phyloP scores from a whole-genome alignment of 352 stramenopile species.

The Lagenidium giganteum region DNA sequence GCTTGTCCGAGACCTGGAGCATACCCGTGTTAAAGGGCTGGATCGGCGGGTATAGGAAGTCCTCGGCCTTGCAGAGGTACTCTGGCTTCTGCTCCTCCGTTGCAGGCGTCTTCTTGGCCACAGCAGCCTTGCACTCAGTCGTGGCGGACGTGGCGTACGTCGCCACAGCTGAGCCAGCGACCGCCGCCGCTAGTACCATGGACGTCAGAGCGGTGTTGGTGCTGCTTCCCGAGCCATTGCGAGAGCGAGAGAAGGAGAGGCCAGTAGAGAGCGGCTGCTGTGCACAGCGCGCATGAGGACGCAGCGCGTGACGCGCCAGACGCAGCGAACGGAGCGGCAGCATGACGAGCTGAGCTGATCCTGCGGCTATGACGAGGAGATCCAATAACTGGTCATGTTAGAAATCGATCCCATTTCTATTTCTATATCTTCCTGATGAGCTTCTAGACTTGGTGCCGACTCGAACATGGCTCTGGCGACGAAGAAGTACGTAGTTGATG shows the following conservation, averaged over 20 bases:
- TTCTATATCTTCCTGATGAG: too few species aligned
- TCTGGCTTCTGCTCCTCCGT: conserved; percentile 10
- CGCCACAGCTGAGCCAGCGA: conserved; percentile 1
- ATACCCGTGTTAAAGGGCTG: conserved; percentile 79
- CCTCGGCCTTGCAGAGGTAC: conserved; percentile 43
- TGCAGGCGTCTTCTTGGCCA: not conserved
- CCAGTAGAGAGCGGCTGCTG: too few species aligned
- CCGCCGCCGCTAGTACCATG: conserved; percentile 1
- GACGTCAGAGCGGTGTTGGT: not conserved
- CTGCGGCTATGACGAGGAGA: not conserved
- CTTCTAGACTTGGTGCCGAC: too few species aligned
- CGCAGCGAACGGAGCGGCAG: conserved; percentile 10
- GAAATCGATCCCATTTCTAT: too few species aligned
- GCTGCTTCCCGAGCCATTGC: not conserved
- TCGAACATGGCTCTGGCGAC: too few species aligned
- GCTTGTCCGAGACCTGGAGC: conserved; percentile 74
- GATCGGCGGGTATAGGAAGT: conserved; percentile 80
- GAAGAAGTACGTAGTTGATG: too few species aligned
- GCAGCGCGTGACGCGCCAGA: conserved; percentile 10
- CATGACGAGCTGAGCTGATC: conserved; percentile 6
- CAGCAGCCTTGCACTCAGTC: conserved; percentile 12
- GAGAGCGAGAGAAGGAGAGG: too few species aligned
- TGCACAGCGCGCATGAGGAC: conserved; percentile 3
- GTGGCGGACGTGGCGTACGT: conserved; percentile 10
- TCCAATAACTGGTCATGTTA: too few species aligned